Conservation (phyloP, 257 asterid genomes). For the Solanum arcanum region DNA sequence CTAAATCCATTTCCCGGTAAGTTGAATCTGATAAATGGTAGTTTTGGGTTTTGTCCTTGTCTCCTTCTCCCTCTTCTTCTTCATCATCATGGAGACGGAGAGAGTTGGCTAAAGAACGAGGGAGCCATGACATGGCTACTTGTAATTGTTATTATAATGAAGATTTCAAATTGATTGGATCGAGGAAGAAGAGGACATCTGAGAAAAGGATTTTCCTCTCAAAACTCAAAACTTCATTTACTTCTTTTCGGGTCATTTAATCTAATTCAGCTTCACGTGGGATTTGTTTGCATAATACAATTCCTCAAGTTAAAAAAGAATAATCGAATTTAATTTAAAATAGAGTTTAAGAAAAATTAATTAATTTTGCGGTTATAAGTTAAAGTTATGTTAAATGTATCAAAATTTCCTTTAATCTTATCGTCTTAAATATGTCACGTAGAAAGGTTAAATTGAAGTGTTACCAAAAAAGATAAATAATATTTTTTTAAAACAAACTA, state of each 20-base stretch:
- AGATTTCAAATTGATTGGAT: background rate
- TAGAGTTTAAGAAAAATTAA: too few species aligned
- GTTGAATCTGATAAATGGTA: background rate
- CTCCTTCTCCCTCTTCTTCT: constrained; percentile 16
- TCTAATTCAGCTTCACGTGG: background rate
- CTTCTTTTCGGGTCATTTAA: background rate
- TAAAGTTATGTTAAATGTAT: too few species aligned
- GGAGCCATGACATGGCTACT: constrained; percentile 37
- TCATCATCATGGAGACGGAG: constrained; percentile 35
- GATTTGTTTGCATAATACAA: background rate
- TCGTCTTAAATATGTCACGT: too few species aligned
- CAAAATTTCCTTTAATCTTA: too few species aligned
- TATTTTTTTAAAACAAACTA: too few species aligned
- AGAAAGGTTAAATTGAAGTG: too few species aligned
- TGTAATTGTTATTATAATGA: constrained; percentile 6
- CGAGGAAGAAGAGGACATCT: background rate
- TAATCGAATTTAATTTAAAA: too few species aligned
- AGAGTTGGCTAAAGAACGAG: constrained; percentile 66
- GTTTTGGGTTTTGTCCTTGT: constrained; percentile 6
- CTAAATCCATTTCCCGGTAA: constrained; percentile 14
- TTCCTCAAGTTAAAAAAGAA: too few species aligned
- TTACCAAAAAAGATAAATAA: too few species aligned
- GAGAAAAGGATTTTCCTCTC: background rate
- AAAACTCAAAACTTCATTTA: background rate
- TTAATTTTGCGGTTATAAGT: too few species aligned